These are phyloP conservation scores for Lomentospora prolificans DNA, from an alignment of 2,329 filamentous ascomycete genomes.

Conservation along the genomic window DNA sequence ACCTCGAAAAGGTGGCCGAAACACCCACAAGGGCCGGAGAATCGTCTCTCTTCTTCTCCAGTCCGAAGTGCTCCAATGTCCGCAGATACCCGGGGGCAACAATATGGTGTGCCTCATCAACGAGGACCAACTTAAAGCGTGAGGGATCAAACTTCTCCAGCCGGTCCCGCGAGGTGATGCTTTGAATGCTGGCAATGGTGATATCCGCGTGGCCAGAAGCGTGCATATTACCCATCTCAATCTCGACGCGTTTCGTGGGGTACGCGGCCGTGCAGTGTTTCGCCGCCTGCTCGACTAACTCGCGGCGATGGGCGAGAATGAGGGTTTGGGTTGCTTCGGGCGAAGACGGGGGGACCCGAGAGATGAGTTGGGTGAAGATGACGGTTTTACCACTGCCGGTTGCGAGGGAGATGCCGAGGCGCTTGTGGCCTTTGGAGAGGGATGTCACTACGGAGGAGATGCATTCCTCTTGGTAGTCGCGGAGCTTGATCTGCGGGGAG, in stretches of 20 bases:
- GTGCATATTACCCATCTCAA: conserved; percentile 78
- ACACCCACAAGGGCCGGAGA: conserved; percentile 72
- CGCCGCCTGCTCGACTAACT: conserved; percentile 90
- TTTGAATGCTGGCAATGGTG: conserved; percentile 83
- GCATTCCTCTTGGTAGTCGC: conserved; percentile 85
- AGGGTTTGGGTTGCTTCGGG: conserved; percentile 63
- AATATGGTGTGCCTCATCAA: conserved; percentile 96
- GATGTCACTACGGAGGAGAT: conserved; percentile 70
- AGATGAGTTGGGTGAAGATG: conserved; percentile 92
- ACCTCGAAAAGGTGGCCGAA: conserved; percentile 68
- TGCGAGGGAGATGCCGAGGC: conserved; percentile 75
- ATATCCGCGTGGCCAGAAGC: conserved; percentile 81
- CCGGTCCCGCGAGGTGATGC: conserved; percentile 65
- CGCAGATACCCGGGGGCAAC: conserved; percentile 73
- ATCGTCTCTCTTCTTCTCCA: conserved; percentile 36
- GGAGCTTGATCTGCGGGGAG: conserved; percentile 44
- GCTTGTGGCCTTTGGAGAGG: conserved; percentile 60
- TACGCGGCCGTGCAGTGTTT: conserved; percentile 75
- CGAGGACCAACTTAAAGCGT: conserved; percentile 79
- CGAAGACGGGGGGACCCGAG: conserved; percentile 52
- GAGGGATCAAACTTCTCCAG: conserved; percentile 73
- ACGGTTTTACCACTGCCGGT: conserved; percentile 90
- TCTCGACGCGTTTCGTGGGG: conserved; percentile 69
- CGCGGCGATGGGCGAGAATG: conserved; percentile 83
- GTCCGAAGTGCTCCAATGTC: conserved; percentile 67